phyloP scores from a whole-genome alignment of 2,329 filamentous ascomycete species.

The Cercospora sojina region DNA sequence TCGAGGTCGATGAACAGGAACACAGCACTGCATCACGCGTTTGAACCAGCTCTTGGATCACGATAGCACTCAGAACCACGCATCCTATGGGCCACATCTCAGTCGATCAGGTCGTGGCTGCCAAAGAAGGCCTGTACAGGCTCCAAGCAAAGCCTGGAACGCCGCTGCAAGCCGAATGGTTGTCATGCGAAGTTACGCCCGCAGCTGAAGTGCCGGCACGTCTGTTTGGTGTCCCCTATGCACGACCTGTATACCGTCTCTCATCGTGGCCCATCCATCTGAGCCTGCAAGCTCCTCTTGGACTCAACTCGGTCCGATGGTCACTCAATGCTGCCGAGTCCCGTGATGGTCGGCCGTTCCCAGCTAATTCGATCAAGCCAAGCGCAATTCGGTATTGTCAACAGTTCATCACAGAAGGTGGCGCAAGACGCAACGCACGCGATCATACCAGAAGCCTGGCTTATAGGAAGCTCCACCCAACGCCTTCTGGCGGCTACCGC shows the following conservation, averaged over 20 bases:
- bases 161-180: background rate
- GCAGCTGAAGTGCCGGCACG: background rate
- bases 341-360: constrained; percentile 1
- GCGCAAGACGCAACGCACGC: background rate
- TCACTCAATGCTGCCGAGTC: background rate
- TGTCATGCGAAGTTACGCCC: background rate
- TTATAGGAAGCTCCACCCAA: background rate
- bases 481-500: background rate
- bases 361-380: constrained; percentile 6
- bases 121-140: background rate
- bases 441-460: background rate
- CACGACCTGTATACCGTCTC: background rate
- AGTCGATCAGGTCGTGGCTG: background rate
- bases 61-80: background rate
- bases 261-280: background rate
- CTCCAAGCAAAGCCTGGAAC: background rate
- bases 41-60: no score
- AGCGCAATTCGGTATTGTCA: background rate
- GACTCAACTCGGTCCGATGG: background rate
- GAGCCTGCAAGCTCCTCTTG: background rate
- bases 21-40: background rate
- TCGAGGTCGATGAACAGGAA: background rate
- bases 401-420: background rate
- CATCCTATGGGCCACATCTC: background rate
- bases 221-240: background rate